These are phyloP conservation scores for Botryotinia convoluta DNA, from an alignment of 2,329 filamentous ascomycete species.

Conservation along the genomic window DNA sequence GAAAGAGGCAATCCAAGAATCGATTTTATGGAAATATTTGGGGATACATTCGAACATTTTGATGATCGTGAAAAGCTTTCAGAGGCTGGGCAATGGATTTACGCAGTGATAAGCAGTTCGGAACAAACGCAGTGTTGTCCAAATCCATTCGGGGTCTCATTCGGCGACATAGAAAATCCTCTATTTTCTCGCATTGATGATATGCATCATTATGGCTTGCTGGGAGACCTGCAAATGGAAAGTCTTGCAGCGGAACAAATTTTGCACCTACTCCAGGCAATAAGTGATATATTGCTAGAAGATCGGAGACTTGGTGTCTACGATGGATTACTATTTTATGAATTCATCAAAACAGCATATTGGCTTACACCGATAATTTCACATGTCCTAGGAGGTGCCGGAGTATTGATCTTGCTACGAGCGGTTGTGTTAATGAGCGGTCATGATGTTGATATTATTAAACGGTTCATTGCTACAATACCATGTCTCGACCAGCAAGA, in stretches of 20 bases:
- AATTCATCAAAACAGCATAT: conserved; percentile 14
- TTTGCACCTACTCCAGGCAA: conserved; percentile 15
- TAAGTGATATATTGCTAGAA: conserved; percentile 12
- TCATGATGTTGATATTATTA: conserved; percentile 7
- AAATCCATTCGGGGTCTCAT: neutral
- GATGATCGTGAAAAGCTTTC: conserved; percentile 13
- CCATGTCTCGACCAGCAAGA: neutral
- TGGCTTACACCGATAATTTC: conserved; percentile 10
- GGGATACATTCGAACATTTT: conserved; percentile 6
- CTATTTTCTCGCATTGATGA: neutral
- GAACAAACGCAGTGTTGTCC: neutral
- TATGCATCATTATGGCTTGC: neutral
- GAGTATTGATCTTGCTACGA: conserved; percentile 15
- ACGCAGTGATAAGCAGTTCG: neutral
- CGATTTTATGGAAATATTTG: conserved; percentile 8
- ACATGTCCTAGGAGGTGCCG: neutral
- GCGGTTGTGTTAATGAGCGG: conserved; percentile 17
- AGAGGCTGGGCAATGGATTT: conserved; percentile 15
- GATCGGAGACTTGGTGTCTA: conserved; percentile 1
- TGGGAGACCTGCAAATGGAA: conserved; percentile 2
- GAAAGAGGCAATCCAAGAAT: conserved; percentile 13
- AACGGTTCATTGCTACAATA: neutral
- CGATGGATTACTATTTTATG: neutral
- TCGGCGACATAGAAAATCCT: neutral
- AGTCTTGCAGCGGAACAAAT: conserved; percentile 8